Base-by-base conservation (phyloP, 176 grass and related monocot genomes). In the Aegilops longissima region DNA sequence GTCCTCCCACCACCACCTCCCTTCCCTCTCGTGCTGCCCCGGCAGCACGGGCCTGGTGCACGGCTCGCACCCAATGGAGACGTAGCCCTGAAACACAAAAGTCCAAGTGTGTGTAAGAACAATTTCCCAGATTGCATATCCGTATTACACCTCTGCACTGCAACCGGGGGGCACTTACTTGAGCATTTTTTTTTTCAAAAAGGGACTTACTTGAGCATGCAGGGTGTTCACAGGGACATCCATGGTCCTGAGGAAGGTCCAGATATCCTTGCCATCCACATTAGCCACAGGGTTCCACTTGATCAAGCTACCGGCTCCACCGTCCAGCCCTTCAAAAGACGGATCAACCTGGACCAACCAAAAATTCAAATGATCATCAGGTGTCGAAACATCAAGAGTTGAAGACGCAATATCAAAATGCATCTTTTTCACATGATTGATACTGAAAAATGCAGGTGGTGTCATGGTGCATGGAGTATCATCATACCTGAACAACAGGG, bases 1-100 rank as follows among this genome's bases (percentile, higher is more conserved):
- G 82, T 98, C 96, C 84, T 98, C 96, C 96, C 96, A 98, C 96
- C 96, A 98, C 96, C 96, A 98, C 75, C 96, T 83, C 27, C 96
- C 93, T 91, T 98, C 96, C 23, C 96, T 87, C 88, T 98, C 96
- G 47, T 98, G 96, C 67, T 95, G 96, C 67, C 96, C 92, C 3
- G 96, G 96, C 75, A 98, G 38, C 18, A 98, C 93, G 0, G 96
- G 96, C 54, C 96, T 95, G 25, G 96, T 98, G 93, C 96, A 98
- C 12, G 96, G 96, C 89, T 98, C 93, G 51, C 96, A 98, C 13
- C 96, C 96, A n/a, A 98, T 98, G 3, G 96, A 98, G 40, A 98
- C 93, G 64, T 94, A 95, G 0, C 93, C 96, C 93, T 95, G 83
- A 61, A 86, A 58, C 29, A 81, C 5, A 83, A 17, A 17, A 29